Base-by-base conservation (phyloP, 2,329 filamentous ascomycete species). In the Cercospora sp. region DNA sequence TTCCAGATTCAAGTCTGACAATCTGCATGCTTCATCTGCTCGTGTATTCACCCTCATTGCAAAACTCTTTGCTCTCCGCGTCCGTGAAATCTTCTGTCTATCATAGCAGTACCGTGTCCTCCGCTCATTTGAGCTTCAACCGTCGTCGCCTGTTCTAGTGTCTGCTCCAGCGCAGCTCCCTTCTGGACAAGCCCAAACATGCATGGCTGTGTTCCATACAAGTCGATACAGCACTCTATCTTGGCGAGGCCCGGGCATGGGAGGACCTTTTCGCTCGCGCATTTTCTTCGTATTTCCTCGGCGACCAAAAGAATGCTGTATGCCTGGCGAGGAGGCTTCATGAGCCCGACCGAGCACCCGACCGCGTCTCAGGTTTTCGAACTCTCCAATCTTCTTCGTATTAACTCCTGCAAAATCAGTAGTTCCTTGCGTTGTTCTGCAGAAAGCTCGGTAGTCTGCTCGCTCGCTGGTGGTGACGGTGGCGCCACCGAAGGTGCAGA, bases 381-480 rank as follows among this genome's bases (percentile, higher is more conserved):
- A 59, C 69, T 64, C 39, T 76, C 74, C 33, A 79, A 70, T 67
- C 72, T 75, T 20, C 77, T 73, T 20, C 72, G 71, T 61, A 80
- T 80, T 12, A 80, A 73, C 63, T 79, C 77, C 62, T 79, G 78
- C 64, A 80, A 70, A 66, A 76, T 70, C 64, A 73, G 70, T 60
- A 79, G 65, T 53, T 77, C 72, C 67, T 74, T 75, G 33, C 75
- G 73, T 75, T 78, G 77, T 75, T 72, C 80, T 66, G 67, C 78
- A 33, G 65, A 76, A 64, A 68, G 76, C 72, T 70, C 72, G 67
- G 66, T 75, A 67, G 67, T 77, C 74, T 70, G 79, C 75, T 77
- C 75, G 16, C 73, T 75, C 20, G 68, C 64, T 5, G 75, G 74
- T 20, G 76, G 76, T 66, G 72, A 73, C 53, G 70, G 72, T 51